phyloP scores from a whole-genome alignment of 257 asterid genomes.

The Solanum lignicaule region DNA sequence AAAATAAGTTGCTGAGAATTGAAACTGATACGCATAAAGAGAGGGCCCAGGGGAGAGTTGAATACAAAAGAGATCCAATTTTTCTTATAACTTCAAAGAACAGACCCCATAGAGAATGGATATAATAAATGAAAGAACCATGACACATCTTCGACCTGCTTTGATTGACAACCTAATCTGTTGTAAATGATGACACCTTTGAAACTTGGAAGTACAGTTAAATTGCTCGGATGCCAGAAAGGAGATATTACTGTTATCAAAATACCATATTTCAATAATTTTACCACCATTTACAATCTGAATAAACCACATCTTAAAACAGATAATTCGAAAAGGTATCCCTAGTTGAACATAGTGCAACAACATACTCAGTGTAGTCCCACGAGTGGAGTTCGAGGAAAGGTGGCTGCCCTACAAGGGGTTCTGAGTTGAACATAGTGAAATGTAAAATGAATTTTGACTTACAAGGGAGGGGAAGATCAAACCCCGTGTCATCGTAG shows the following conservation, averaged over 20 bases:
- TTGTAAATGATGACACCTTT: not conserved
- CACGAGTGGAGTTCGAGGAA: not conserved
- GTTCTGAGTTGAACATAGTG: not conserved
- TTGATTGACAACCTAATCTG: not conserved
- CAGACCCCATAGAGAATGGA: not conserved
- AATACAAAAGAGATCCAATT: not conserved
- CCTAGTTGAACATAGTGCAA: not conserved
- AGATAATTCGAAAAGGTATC: not conserved
- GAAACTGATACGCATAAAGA: not conserved
- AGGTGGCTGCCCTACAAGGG: not conserved
- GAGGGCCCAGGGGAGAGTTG: not conserved
- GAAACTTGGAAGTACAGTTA: not conserved
- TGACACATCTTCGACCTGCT: not conserved
- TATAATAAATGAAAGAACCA: not conserved
- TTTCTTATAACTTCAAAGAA: not conserved
- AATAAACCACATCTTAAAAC: not conserved
- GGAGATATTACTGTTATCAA: not conserved
- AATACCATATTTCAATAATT: not conserved
- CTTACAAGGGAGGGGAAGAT: constrained; percentile 6
- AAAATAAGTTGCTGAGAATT: not conserved
- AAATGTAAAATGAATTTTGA: not conserved
- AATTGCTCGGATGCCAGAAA: not conserved
- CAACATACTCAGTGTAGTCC: not conserved
- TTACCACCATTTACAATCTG: not conserved
- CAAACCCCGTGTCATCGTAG: not conserved